phyloP scores from a whole-genome alignment of 805 yeast genomes.

The Metschnikowia orientalis region DNA sequence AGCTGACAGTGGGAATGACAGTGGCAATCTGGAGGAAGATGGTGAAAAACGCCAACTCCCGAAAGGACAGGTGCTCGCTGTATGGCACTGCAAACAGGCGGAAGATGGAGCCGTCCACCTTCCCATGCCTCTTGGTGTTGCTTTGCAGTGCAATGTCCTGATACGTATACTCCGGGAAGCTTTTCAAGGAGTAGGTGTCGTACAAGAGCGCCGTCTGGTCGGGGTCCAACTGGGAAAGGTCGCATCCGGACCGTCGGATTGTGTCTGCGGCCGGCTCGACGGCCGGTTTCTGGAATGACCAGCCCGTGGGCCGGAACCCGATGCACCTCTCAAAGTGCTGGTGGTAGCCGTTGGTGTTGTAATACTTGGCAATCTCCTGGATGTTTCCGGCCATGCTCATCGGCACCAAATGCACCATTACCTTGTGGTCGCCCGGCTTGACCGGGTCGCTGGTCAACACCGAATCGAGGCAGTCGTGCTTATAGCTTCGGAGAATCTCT shows the following conservation, averaged over 20 bases:
- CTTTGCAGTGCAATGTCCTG: slow-evolving; percentile 30
- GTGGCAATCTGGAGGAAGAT: slow-evolving; percentile 44
- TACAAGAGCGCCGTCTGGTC: not conserved
- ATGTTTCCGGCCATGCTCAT: slow-evolving; percentile 51
- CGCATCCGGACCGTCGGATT: too few relatives aligned
- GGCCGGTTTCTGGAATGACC: slow-evolving; percentile 52
- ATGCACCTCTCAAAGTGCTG: slow-evolving; percentile 53
- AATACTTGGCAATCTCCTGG: slow-evolving; percentile 45
- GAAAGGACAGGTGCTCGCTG: slow-evolving; percentile 88
- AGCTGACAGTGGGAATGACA: slow-evolving; percentile 78
- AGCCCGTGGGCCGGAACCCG: slow-evolving; percentile 88
- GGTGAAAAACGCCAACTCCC: slow-evolving; percentile 70
- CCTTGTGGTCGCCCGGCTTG: slow-evolving; percentile 43
- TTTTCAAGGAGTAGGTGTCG: slow-evolving; percentile 13
- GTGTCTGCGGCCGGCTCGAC: slow-evolving; percentile 9
- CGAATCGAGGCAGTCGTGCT: slow-evolving; percentile 37
- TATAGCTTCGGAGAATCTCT: slow-evolving; percentile 42
- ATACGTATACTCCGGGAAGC: slow-evolving; percentile 21
- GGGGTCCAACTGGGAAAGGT: too few relatives aligned
- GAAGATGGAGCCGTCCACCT: slow-evolving; percentile 23
- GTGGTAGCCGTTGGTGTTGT: slow-evolving; percentile 41
- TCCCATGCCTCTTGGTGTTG: slow-evolving; percentile 13
- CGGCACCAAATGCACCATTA: slow-evolving; percentile 65
- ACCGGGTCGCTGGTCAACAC: slow-evolving; percentile 29
- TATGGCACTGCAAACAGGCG: slow-evolving; percentile 72